These are phyloP conservation scores for Dendryphion nanum DNA, from an alignment of 2,329 filamentous ascomycete genomes.

Conservation along the genomic window DNA sequence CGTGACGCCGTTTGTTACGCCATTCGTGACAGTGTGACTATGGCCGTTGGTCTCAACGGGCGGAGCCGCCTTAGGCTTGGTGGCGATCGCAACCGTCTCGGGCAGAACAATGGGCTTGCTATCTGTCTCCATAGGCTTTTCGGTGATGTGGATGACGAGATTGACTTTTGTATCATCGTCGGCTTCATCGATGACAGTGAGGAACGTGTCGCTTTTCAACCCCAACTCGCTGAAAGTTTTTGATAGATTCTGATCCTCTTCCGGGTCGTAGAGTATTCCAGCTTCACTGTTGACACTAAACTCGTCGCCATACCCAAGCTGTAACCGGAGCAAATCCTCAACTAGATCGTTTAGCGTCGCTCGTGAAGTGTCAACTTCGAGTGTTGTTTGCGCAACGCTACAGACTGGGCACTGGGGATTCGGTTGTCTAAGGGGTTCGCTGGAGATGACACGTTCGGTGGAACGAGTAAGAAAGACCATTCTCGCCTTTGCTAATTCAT, in stretches of 20 bases:
- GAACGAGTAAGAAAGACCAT: conserved; percentile 82
- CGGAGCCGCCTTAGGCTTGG: conserved; percentile 42
- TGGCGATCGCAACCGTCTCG: conserved; percentile 47
- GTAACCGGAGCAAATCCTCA: conserved; percentile 65
- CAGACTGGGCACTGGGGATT: conserved; percentile 85
- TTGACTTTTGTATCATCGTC: conserved; percentile 78
- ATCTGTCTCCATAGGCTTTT: conserved; percentile 45
- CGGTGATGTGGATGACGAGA: conserved; percentile 68
- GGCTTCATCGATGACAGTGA: conserved; percentile 82
- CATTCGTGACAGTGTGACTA: conserved; percentile 23
- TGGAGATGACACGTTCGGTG: conserved; percentile 58
- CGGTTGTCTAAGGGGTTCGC: conserved; percentile 58
- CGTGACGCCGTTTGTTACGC: conserved; percentile 22
- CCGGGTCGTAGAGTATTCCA: conserved; percentile 82
- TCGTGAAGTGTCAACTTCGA: conserved; percentile 66
- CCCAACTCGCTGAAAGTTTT: conserved; percentile 79
- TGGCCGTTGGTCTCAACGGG: conserved; percentile 27
- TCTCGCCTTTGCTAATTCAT: conserved; percentile 65
- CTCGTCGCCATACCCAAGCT: conserved; percentile 78
- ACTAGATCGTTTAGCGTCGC: conserved; percentile 80
- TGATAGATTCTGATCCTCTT: conserved; percentile 79
- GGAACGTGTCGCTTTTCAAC: conserved; percentile 69
- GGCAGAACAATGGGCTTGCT: conserved; percentile 57
- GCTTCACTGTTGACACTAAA: conserved; percentile 73
- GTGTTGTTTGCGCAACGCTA: conserved; percentile 65